phyloP scores from a whole-genome alignment of 768 basidiomycete species.

The Leucosporidium scottii region DNA sequence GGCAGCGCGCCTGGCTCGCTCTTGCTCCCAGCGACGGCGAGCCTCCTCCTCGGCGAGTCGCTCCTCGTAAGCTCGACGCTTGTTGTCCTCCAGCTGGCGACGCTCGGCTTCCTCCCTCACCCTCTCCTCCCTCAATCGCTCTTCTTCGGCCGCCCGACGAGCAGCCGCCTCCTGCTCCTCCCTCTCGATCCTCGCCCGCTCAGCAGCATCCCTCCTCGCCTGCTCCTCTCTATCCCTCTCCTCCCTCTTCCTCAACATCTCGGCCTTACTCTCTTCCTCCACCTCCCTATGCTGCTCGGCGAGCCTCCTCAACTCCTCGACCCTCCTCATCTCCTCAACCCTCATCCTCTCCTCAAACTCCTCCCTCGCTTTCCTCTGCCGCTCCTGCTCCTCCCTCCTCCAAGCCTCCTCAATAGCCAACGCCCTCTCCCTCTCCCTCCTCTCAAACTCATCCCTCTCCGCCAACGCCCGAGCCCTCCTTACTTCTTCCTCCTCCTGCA shows the following conservation, averaged over 20 bases:
- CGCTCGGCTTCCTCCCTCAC: neutral
- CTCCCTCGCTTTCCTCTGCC: neutral
- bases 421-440: neutral
- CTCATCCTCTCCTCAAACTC: neutral
- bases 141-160: neutral
- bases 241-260: neutral
- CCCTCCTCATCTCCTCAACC: neutral
- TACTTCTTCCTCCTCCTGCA: neutral
- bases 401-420: neutral
- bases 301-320: neutral
- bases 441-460: no score
- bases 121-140: slow-evolving; percentile 13
- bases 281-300: slow-evolving; percentile 13
- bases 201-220: slow-evolving; percentile 11
- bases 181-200: slow-evolving; percentile 9
- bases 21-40: neutral
- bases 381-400: neutral
- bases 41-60: slow-evolving; percentile 8
- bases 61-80: slow-evolving; percentile 5
- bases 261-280: slow-evolving; percentile 1
- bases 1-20: neutral
- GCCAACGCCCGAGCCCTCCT: no score
- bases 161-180: neutral
- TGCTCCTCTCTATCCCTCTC: neutral
- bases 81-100: slow-evolving; percentile 9